Base-by-base conservation (phyloP, 202 grass and related monocot genomes). In the Cymbopogon flexuosus region DNA sequence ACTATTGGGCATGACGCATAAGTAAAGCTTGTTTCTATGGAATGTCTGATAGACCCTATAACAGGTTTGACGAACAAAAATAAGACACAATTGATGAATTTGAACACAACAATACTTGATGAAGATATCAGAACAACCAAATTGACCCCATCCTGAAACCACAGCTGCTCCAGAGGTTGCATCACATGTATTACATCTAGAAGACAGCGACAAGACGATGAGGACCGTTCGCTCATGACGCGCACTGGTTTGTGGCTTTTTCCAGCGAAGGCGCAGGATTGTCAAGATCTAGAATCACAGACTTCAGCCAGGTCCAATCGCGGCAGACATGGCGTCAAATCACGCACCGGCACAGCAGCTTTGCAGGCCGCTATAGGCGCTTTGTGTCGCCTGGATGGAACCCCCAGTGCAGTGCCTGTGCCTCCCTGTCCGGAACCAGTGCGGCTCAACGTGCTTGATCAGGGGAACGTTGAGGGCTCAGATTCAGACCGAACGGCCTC, bases 161-260 rank as follows among this genome's bases (percentile, higher is more conserved):
- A 14, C n/a, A 72, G 40, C 58, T 13, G 36, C 63, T 1, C 56
- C 1, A 19, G 10, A 16, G 15, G 9, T 41, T 67, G 0, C 65
- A 13, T 68, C 43, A 69, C 43, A 27, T 37, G 49, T 4, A 56
- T 6, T 19, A 19, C 18, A 57, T 43, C 68, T 15, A 79, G 83
- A 82, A 35, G 83, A 86, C 24, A 75, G 73, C 31, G 41, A 89
- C 83, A 62, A 5, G 15, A 1, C 76, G 18, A 16, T n/a, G 36
- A 52, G 10, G 51, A 69, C 29, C 16, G 59, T 15, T 31, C 16
- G 40, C 45, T 54, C 24, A 16, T 30, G 0, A 24, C 5, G n/a
- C 1, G 21, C 12, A 22, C 27, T 36, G 3, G 16, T 34, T 72
- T 69, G 18, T 60, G 40, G 67, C 58, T 81, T 81, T 81, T 72